Base-by-base conservation (phyloP, 2,329 filamentous ascomycete genomes). In the Remersonia thermophila region DNA sequence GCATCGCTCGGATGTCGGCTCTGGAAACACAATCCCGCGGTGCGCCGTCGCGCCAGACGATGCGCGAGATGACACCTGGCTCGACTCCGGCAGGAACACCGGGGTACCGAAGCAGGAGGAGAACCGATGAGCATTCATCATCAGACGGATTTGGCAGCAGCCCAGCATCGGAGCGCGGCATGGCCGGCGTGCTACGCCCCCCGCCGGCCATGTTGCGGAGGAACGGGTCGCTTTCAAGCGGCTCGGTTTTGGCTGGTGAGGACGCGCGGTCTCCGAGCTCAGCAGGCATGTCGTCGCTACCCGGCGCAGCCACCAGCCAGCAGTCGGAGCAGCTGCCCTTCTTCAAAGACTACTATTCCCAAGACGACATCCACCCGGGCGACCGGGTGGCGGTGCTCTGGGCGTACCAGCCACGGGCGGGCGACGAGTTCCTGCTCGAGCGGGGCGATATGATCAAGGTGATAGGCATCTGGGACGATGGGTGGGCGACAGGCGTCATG, bases 331-430 rank as follows among this genome's bases (percentile, higher is more conserved):
- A 96, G 57, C 65, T 98, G 36, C 80, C 83, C 3, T 94, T 86
- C 54, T 98, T 98, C 74, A 94, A 94, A 55, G 91, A 98, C 58
- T 98, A 98, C 60, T 98, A 98, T 55, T 96, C 89, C 2, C 80
- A 89, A 49, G 91, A 96, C 51, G 87, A 96, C 50, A 94, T 98
- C 39, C 84, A 89, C 51, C 83, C 89, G 0, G 81, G 83, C 38
- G 87, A 96, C 51, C 80, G 81, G 40, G 89, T 98, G 29, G 75
- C 91, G 11, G 84, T 86, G 2, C 71, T 98, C 11, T 98, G 91
- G 91, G 89, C 91, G 2, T 98, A 98, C 58, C 85, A 94, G 50
- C 89, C 91, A 25, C 82, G 91, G 25, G 91, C 91, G 4, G 76
- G 78, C 20, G 91, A 98, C 52, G 91, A 98, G 55, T 96, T 96